Evolutionary conservation across 2,329 filamentous ascomycete genomes (phyloP).

Genomic region (Colletotrichum liriopes): DNA sequence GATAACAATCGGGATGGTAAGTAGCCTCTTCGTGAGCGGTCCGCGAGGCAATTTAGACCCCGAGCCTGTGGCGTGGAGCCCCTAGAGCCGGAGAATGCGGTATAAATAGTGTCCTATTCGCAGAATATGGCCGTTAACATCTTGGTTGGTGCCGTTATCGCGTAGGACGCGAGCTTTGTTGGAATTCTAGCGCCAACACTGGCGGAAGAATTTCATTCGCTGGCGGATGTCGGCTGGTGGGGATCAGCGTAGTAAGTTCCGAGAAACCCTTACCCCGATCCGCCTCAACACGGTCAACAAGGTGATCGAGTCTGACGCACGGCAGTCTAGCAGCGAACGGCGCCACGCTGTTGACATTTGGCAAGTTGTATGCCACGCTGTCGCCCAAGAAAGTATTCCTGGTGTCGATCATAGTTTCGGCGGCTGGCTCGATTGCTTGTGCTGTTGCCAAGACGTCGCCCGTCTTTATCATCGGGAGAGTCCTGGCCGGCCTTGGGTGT

Average conservation of each 20-base stretch:
- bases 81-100: background rate
- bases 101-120: too few relatives aligned
- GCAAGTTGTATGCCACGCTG: background rate
- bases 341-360: background rate
- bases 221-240: background rate
- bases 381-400: background rate
- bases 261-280: background rate
- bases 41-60: background rate
- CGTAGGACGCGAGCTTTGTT: background rate
- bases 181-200: background rate
- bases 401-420: background rate
- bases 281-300: background rate
- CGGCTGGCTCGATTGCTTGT: background rate
- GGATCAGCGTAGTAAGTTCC: background rate
- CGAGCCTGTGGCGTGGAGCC: background rate
- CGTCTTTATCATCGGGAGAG: background rate
- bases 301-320: background rate
- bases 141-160: background rate
- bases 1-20: background rate
- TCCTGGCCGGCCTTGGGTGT: background rate
- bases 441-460: background rate
- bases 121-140: background rate
- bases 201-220: background rate
- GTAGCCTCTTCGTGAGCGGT: background rate
- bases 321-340: background rate